phyloP scores from a whole-genome alignment of 108 stramenopile genomes.

The Schizochytrium sp. region DNA sequence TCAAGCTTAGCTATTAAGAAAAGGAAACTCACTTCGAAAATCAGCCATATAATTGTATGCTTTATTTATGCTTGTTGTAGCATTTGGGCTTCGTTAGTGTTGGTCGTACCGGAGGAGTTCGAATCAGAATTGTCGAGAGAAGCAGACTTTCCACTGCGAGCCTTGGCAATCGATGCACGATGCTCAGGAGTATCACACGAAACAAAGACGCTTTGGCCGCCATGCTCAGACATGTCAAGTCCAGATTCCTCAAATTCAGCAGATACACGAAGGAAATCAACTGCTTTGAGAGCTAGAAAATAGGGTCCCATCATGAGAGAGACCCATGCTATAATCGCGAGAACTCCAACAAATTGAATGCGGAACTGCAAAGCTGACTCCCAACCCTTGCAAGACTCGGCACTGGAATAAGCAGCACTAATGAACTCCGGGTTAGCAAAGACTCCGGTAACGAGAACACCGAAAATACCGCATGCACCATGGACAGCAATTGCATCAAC shows the following conservation, averaged over 20 bases:
- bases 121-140: not conserved
- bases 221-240: slow-evolving; percentile 72
- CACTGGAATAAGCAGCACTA: not conserved
- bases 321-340: slow-evolving; percentile 86
- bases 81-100: too few species aligned
- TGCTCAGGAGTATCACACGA: not conserved
- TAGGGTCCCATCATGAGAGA: slow-evolving; percentile 81
- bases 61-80: too few species aligned
- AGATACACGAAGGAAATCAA: slow-evolving; percentile 83
- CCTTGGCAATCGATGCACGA: too few species aligned
- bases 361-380: slow-evolving; percentile 71
- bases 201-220: slow-evolving; percentile 58
- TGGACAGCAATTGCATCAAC: slow-evolving; percentile 70
- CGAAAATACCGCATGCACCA: not conserved
- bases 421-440: slow-evolving; percentile 31
- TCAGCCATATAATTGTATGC: too few species aligned
- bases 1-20: too few species aligned
- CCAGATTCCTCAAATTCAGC: slow-evolving; percentile 81
- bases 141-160: too few species aligned
- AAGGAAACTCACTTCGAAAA: too few species aligned
- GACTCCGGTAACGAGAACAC: slow-evolving; percentile 26
- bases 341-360: slow-evolving; percentile 80
- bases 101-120: not conserved
- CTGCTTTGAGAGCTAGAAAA: slow-evolving; percentile 77
- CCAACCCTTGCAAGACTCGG: slow-evolving; percentile 11